Evolutionary conservation across 1,284 basidiomycete genomes (phyloP).

Genomic region (Puccinia novopanici): DNA sequence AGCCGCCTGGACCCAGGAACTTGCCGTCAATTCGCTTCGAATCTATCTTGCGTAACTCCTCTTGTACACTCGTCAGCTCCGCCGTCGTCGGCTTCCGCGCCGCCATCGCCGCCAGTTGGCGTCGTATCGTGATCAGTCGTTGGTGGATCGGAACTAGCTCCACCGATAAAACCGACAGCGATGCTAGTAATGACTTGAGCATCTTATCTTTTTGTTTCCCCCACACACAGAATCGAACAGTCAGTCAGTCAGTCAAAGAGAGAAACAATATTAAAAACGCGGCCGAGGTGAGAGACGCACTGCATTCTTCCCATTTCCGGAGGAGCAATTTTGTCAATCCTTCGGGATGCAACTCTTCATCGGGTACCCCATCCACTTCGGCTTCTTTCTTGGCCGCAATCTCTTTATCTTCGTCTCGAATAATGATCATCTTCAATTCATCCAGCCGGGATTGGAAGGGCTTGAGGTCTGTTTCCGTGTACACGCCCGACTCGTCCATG

Average conservation of each 20-base stretch:
- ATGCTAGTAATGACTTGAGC: slow-evolving; percentile 75
- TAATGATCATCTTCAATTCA: slow-evolving; percentile 77
- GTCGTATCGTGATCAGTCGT: slow-evolving; percentile 80
- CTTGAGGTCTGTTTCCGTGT: slow-evolving; percentile 81
- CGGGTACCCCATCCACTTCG: slow-evolving; percentile 50
- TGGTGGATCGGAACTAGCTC: slow-evolving; percentile 89
- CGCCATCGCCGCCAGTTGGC: slow-evolving; percentile 83
- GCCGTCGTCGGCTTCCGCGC: slow-evolving; percentile 80
- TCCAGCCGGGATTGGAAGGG: slow-evolving; percentile 78
- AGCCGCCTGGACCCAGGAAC: slow-evolving; percentile 87
- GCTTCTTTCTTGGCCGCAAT: slow-evolving; percentile 49
- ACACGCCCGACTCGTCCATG: slow-evolving; percentile 89
- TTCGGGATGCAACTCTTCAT: slow-evolving; percentile 53
- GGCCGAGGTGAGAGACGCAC: not conserved
- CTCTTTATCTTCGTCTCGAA: slow-evolving; percentile 67
- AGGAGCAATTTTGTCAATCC: slow-evolving; percentile 54
- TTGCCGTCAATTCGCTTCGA: slow-evolving; percentile 95
- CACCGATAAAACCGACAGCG: slow-evolving; percentile 76
- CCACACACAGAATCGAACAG: not conserved
- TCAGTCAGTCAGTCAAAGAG: not conserved
- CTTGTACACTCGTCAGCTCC: slow-evolving; percentile 84
- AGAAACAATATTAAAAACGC: not conserved
- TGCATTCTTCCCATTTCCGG: slow-evolving; percentile 47
- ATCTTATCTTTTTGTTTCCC: slow-evolving; percentile 67
- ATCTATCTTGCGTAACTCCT: slow-evolving; percentile 93